These are phyloP conservation scores for Fusarium oxysporum DNA, from an alignment of 2,329 filamentous ascomycete species.

Conservation along the genomic window DNA sequence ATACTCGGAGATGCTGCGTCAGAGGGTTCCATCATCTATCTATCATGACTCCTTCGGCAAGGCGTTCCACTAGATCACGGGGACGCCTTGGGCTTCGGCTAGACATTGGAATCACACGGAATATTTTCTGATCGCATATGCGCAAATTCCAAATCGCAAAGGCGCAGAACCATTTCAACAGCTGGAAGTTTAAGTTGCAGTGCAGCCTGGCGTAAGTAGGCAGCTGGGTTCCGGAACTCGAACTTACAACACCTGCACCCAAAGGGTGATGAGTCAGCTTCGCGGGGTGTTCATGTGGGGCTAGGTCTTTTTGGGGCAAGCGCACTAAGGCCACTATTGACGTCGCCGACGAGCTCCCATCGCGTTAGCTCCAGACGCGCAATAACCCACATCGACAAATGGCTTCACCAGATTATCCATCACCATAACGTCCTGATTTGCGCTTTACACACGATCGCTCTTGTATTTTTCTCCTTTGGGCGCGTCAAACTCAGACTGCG, in stretches of 20 bases:
- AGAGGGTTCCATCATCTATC: constrained; percentile 9
- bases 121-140: background rate
- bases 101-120: background rate
- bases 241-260: background rate
- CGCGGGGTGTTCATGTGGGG: background rate
- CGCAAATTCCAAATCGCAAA: background rate
- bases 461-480: background rate
- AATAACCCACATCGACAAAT: constrained; percentile 11
- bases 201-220: background rate
- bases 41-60: constrained; percentile 19
- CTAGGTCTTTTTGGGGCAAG: constrained; percentile 6
- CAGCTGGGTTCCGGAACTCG: background rate
- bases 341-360: constrained; percentile 11
- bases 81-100: constrained; percentile 7
- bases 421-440: background rate
- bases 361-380: constrained; percentile 25
- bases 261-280: background rate
- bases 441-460: background rate
- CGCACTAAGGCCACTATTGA: constrained; percentile 26
- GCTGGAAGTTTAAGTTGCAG: background rate
- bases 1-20: background rate
- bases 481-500: background rate
- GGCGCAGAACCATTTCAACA: background rate
- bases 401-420: constrained; percentile 4
- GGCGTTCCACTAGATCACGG: constrained; percentile 3